Evolutionary conservation across 2,329 filamentous ascomycete species (phyloP).

Genomic region (Nemania diffusa): DNA sequence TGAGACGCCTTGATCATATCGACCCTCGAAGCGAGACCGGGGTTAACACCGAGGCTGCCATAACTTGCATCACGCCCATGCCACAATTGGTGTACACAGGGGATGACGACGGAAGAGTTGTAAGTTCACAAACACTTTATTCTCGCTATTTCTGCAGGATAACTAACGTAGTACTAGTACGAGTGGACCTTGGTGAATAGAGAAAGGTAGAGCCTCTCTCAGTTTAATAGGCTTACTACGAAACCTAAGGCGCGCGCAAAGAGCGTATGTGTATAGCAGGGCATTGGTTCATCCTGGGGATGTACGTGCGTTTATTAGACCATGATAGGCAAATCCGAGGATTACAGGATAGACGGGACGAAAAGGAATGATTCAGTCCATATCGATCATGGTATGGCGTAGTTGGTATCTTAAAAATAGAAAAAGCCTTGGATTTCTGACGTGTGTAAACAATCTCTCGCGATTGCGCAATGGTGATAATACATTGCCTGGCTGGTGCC

Average conservation of each 20-base stretch:
- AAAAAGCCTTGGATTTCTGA: constrained; percentile 26
- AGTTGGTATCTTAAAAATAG: constrained; percentile 2
- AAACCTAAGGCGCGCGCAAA: constrained; percentile 32
- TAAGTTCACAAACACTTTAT: constrained; percentile 59
- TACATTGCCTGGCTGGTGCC: constrained; percentile 19
- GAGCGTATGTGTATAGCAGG: constrained; percentile 38
- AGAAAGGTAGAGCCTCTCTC: constrained; percentile 62
- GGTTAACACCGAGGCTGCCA: constrained; percentile 71
- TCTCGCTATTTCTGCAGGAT: constrained; percentile 7
- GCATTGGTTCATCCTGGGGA: background rate
- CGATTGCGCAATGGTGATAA: constrained; percentile 16
- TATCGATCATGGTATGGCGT: constrained; percentile 4
- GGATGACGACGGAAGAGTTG: constrained; percentile 91
- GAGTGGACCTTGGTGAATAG: constrained; percentile 71
- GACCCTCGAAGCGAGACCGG: constrained; percentile 72
- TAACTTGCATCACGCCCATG: constrained; percentile 88
- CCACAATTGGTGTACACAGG: constrained; percentile 89
- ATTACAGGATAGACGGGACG: constrained; percentile 27
- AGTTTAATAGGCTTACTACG: constrained; percentile 22
- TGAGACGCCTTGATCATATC: constrained; percentile 84
- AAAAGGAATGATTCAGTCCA: constrained; percentile 8
- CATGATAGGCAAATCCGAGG: background rate
- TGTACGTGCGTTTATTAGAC: constrained; percentile 3
- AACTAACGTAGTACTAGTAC: constrained; percentile 56
- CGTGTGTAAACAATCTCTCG: constrained; percentile 16